Evolutionary conservation across 768 basidiomycete genomes (phyloP), one percentile per base, ranked within the genome.

Genomic region (Cyathus striatus): DNA sequence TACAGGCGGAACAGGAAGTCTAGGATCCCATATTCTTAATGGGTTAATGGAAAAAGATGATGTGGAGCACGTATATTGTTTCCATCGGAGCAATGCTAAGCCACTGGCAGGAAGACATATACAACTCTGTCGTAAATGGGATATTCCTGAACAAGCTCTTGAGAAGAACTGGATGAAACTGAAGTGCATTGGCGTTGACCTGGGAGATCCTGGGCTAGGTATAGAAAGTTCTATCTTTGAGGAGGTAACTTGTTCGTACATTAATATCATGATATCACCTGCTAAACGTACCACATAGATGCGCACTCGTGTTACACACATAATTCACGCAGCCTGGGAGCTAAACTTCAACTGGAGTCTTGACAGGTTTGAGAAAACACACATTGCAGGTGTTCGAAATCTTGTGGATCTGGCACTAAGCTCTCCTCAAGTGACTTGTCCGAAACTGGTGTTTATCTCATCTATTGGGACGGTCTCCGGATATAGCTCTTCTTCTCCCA

Each of bases 1-100:
- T 24, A 66, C 65, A 1, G 65, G 65, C 21, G 61, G 59, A 1
- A 66, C 65, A 2, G 65, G 65, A 14, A 55, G 53, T 13, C 53
- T 66, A 0, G 62, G 65, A 18, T 52, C 56, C 6, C 53, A 59
- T 38, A 42, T 61, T 9, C 52, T 67, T 10, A 41, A 50, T 0
- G 33, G 38, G 9, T 55, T 66, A n/a, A 34, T 62, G 6, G 38
- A 45, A 23, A 45, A 46, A 1, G 41, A 47, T 1, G 26, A 21
- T 5, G 53, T 63, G 6, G 36, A 39, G 21, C 46, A 40, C 20
- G 45, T 62, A 1, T 64, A 62, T 27, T 56, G 51, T 1, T 23
- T 60, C 12, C 59, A 62, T 42, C 56, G 61, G 16, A 37, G 23
- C n/a, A 17, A 30, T 27, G 36, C 44, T 4, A 27, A 42, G 23